Base-by-base conservation (phyloP, 352 stramenopile species). In the Peronospora farinosa region DNA sequence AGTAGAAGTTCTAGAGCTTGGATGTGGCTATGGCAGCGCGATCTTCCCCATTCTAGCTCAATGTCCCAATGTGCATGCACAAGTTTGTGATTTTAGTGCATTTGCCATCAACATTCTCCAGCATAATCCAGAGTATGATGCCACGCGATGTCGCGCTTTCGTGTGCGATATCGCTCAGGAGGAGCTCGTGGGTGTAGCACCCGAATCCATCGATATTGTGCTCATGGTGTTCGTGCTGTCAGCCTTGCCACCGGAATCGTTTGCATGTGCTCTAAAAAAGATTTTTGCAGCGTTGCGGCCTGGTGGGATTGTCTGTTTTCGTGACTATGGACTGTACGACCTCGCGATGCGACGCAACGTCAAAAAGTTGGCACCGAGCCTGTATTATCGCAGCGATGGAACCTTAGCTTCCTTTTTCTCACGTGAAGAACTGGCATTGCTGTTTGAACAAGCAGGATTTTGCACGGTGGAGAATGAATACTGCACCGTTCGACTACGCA, bases 301-400 rank as follows among this genome's bases (percentile, higher is more conserved):
- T 9, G 84, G 80, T 10, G 84, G 82, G 5, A 54, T 89, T 40
- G 66, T 93, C 17, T 92, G 81, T 63, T 91, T 95, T 32, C 77
- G 84, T 23, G 84, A 95, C 64, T 95, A 93, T 36, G 84, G 79
- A 9, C 66, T 92, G 13, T 95, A 89, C 60, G 84, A 95, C 47
- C 65, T 95, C 9, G 82, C 84, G 21, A 93, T 95, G 83, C 65
- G 81, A 12, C 78, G 81, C 40, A 92, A 81, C 44, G 67, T 74
- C 46, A 88, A 92, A 60, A 74, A 72, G 33, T 43, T 89, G 15
- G 57, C 46, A 0, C 55, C 55, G 10, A 74, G 59, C 53, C 65
- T 92, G 13, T 91, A 77, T 51, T 88, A 85, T 51, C 80, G 80
- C 40, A 84, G 72, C 40, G 80, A 92, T 58, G 76, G 76, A 42